Percentiles rank a stretch among this genome's conserved stretches.
phyloP scores from a whole-genome alignment of 73 alveolate genomes.

The Paramecium caudatum region DNA sequence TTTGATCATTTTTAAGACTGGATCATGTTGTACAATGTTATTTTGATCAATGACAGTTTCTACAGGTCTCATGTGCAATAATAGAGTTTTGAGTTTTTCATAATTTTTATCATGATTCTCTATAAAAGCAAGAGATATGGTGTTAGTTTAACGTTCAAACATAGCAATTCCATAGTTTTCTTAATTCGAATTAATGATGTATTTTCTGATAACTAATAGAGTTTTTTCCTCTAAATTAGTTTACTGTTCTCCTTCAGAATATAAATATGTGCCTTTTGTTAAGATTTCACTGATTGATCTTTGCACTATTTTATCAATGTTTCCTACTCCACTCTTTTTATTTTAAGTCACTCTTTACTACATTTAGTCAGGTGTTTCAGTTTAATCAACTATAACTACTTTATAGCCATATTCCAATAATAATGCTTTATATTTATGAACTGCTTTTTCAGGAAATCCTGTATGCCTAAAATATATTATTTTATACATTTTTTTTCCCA shows the following conservation, averaged over 20 bases:
- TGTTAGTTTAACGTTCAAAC: constrained; percentile 73
- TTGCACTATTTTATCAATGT: constrained; percentile 74
- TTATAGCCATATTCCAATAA: constrained; percentile 77
- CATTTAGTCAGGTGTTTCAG: constrained; percentile 80
- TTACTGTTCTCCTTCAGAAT: constrained; percentile 66
- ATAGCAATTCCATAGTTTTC: constrained; percentile 71
- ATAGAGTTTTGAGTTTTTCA: constrained; percentile 64
- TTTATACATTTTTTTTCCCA: constrained; percentile 86
- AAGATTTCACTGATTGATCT: constrained; percentile 81
- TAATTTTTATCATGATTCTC: constrained; percentile 48
- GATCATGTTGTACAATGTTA: constrained; percentile 26
- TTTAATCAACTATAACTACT: constrained; percentile 83
- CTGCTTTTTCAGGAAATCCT: constrained; percentile 90
- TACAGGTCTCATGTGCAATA: constrained; percentile 67
- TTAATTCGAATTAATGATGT: background rate
- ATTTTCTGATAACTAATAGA: constrained; percentile 36
- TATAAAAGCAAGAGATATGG: constrained; percentile 55
- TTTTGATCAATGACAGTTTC: constrained; percentile 64
- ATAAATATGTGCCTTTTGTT: constrained; percentile 83
- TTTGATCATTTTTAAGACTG: background rate
- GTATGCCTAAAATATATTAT: constrained; percentile 76
- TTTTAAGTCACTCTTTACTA: constrained; percentile 70
- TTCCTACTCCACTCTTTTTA: constrained; percentile 65
- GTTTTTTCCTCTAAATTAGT: constrained; percentile 30
- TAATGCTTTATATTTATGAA: constrained; percentile 74